A percentile compares a stretch with the other conserved stretches of the same genome.
Conservation (phyloP, 1,284 basidiomycete species). For the Coriolopsis trogii region DNA sequence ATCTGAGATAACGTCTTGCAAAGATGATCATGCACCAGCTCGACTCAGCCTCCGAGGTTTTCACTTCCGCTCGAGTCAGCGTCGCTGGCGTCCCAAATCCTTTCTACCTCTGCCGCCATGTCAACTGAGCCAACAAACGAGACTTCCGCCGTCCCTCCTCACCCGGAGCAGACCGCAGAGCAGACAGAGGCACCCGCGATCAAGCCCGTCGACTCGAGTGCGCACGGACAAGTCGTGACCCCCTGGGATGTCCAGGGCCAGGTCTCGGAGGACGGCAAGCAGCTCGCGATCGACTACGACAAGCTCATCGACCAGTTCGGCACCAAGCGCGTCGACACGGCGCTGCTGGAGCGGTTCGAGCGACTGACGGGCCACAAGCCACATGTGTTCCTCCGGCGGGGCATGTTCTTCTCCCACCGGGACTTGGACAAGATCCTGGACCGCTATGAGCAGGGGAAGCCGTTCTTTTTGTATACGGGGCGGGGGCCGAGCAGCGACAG, state of each 20-base stretch:
- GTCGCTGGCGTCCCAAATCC: constrained; percentile 1
- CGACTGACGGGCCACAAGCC: constrained; percentile 87
- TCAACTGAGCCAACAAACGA: constrained; percentile 9
- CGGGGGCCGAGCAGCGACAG: constrained; percentile 96
- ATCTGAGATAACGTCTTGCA: constrained; percentile 9
- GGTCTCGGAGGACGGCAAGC: constrained; percentile 87
- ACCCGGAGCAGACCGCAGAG: constrained; percentile 19
- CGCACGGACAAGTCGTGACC: constrained; percentile 86
- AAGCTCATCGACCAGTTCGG: constrained; percentile 96
- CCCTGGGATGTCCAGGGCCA: constrained; percentile 98
- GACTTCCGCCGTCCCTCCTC: constrained; percentile 15
- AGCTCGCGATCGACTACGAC: constrained; percentile 94
- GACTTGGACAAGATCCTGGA: constrained; percentile 95
- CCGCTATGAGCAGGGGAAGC: constrained; percentile 95
- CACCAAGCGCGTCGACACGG: constrained; percentile 79
- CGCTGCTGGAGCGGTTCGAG: constrained; percentile 89
- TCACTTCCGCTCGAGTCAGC: constrained; percentile 16
- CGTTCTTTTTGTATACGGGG: constrained; percentile 98
- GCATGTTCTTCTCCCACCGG: constrained; percentile 98
- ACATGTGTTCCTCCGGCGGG: constrained; percentile 90
- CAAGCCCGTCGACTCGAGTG: constrained; percentile 36
- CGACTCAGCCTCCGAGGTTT: constrained; percentile 13
- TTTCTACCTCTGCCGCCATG: constrained; percentile 13
- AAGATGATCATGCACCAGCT: constrained; percentile 9
- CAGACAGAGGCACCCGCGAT: constrained; percentile 28